These are phyloP conservation scores for Zopfia rhizophila DNA, from an alignment of 2,329 filamentous ascomycete species.

Conservation along the genomic window DNA sequence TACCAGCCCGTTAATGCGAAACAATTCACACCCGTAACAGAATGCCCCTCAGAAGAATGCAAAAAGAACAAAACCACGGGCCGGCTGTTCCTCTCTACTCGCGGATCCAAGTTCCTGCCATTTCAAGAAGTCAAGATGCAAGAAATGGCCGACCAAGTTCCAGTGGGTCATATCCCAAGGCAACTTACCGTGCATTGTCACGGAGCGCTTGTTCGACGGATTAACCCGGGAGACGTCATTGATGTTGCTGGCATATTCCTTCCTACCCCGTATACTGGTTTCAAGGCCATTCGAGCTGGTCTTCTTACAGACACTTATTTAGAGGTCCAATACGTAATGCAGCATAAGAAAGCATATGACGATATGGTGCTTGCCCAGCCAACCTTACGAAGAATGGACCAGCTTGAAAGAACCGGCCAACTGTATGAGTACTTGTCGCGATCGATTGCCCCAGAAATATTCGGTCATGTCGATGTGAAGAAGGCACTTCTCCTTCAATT, in stretches of 20 bases:
- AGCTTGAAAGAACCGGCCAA: slow-evolving; percentile 84
- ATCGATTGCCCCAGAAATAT: slow-evolving; percentile 98
- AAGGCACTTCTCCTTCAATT: slow-evolving; percentile 95
- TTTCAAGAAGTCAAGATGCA: slow-evolving; percentile 99
- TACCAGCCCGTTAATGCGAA: slow-evolving; percentile 95
- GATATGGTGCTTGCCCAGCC: slow-evolving; percentile 85
- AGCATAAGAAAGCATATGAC: slow-evolving; percentile 98
- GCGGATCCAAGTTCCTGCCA: slow-evolving; percentile 94
- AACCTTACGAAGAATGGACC: slow-evolving; percentile 84
- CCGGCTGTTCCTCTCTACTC: slow-evolving; percentile 91
- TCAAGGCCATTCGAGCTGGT: slow-evolving; percentile 94
- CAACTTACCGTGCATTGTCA: slow-evolving; percentile 90
- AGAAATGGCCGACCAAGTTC: slow-evolving; percentile 98
- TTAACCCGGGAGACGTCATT: slow-evolving; percentile 94
- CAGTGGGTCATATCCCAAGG: slow-evolving; percentile 95
- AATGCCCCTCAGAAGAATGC: slow-evolving; percentile 92
- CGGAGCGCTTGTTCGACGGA: slow-evolving; percentile 82
- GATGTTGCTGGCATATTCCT: slow-evolving; percentile 96
- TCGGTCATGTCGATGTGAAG: slow-evolving; percentile 95
- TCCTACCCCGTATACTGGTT: slow-evolving; percentile 98
- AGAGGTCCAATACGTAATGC: slow-evolving; percentile 90
- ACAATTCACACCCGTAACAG: slow-evolving; percentile 85
- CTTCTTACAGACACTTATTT: slow-evolving; percentile 97
- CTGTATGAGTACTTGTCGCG: slow-evolving; percentile 96
- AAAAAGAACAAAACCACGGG: slow-evolving; percentile 90